phyloP scores from a whole-genome alignment of 2,329 filamentous ascomycete species.

The Grosmannia serpens region DNA sequence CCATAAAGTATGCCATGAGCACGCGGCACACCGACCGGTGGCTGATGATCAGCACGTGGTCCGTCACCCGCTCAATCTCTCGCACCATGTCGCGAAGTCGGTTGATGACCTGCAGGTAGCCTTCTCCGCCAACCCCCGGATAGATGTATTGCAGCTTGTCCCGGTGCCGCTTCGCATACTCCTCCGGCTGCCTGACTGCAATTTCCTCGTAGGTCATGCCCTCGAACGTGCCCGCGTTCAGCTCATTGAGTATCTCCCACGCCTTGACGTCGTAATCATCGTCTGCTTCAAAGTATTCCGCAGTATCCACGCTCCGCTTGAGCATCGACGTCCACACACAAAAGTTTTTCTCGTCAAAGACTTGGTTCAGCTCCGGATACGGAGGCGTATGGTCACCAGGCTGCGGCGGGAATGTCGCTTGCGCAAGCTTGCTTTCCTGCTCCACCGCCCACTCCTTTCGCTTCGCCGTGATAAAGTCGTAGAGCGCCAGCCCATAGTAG shows the following conservation, averaged over 20 bases:
- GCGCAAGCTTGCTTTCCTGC: constrained; percentile 65
- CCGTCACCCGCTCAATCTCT: constrained; percentile 92
- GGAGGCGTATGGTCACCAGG: constrained; percentile 89
- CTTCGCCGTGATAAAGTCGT: constrained; percentile 74
- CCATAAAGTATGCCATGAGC: constrained; percentile 92
- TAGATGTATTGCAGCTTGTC: constrained; percentile 97
- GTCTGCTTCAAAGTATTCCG: constrained; percentile 76
- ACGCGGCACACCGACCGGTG: constrained; percentile 89
- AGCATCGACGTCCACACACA: constrained; percentile 99
- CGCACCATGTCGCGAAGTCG: constrained; percentile 90
- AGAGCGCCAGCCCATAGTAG: constrained; percentile 66
- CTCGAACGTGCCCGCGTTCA: constrained; percentile 87
- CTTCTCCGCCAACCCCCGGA: constrained; percentile 88
- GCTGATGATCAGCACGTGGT: constrained; percentile 84
- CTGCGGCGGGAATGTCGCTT: constrained; percentile 75
- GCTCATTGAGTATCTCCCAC: constrained; percentile 95
- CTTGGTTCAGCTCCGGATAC: constrained; percentile 70
- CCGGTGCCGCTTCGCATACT: constrained; percentile 65
- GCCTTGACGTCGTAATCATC: constrained; percentile 95
- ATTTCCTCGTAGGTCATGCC: constrained; percentile 93
- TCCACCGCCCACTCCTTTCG: constrained; percentile 71
- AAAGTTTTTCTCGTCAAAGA: constrained; percentile 73
- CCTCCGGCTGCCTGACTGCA: constrained; percentile 61
- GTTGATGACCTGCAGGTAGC: constrained; percentile 94
- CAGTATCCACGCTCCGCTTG: constrained; percentile 76